phyloP scores from a whole-genome alignment of 2,329 filamentous ascomycete species.

The Neonectria faginata region DNA sequence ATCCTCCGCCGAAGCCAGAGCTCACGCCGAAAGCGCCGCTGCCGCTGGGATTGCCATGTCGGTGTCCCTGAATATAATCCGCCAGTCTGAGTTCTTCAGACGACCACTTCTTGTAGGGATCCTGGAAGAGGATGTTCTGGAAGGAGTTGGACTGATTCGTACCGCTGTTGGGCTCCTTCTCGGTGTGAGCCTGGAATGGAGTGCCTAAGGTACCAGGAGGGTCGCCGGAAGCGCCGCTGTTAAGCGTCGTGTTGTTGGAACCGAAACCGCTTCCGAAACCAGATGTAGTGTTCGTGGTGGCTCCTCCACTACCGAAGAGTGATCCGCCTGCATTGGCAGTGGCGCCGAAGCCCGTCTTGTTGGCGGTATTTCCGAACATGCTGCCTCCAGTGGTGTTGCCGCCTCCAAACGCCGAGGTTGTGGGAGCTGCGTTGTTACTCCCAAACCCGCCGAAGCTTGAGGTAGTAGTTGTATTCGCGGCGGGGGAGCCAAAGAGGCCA shows the following conservation, averaged over 20 bases:
- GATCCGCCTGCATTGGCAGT: constrained; percentile 55
- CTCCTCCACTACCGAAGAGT: constrained; percentile 56
- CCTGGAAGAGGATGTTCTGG: constrained; percentile 83
- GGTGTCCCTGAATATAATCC: constrained; percentile 89
- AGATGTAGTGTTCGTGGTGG: constrained; percentile 44
- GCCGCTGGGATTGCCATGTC: constrained; percentile 84
- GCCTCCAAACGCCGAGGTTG: constrained; percentile 55
- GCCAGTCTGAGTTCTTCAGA: constrained; percentile 85
- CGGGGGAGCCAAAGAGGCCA: constrained; percentile 59
- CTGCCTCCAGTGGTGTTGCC: constrained; percentile 55
- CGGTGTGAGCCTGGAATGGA: constrained; percentile 75
- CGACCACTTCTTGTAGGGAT: constrained; percentile 88
- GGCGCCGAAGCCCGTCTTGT: constrained; percentile 64
- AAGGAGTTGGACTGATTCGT: constrained; percentile 69
- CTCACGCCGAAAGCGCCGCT: constrained; percentile 84
- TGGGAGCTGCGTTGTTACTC: constrained; percentile 48
- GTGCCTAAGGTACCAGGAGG: constrained; percentile 76
- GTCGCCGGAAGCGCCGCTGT: constrained; percentile 62
- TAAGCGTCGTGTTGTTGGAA: constrained; percentile 62
- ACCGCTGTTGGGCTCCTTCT: constrained; percentile 76
- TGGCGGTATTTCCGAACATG: constrained; percentile 63
- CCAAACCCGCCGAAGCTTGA: constrained; percentile 58
- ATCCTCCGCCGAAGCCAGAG: constrained; percentile 65
- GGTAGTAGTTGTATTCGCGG: constrained; percentile 53
- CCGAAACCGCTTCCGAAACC: constrained; percentile 58